phyloP scores from a whole-genome alignment of 495 filamentous ascomycete genomes.

The Hapsidospora chrysogenum region DNA sequence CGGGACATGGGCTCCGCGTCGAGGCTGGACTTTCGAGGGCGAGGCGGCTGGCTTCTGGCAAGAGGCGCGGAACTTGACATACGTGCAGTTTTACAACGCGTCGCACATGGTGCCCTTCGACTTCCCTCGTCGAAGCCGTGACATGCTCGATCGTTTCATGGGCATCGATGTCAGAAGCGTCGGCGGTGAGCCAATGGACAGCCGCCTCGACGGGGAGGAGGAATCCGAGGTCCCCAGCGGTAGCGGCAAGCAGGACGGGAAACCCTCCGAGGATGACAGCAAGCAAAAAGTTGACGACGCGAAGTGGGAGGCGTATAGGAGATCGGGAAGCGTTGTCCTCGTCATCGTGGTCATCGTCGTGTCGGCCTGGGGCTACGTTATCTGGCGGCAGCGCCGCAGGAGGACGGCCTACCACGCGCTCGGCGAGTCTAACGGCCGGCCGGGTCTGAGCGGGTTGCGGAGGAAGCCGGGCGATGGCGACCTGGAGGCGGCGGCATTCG shows the following conservation, averaged over 20 bases:
- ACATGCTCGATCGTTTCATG: constrained; percentile 97
- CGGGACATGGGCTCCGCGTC: constrained; percentile 78
- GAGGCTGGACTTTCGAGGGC: constrained; percentile 89
- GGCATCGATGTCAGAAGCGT: constrained; percentile 84
- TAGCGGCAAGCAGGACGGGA: constrained; percentile 46
- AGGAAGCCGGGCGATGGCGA: constrained; percentile 23
- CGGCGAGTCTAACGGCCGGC: constrained; percentile 28
- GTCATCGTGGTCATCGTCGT: constrained; percentile 72
- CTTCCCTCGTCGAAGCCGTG: constrained; percentile 66
- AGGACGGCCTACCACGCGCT: constrained; percentile 37
- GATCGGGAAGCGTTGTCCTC: constrained; percentile 78
- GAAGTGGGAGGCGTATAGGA: constrained; percentile 83
- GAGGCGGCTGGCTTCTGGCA: constrained; percentile 86
- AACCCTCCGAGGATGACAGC: constrained; percentile 55
- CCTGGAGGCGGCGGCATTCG: constrained; percentile 74
- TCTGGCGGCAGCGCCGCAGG: constrained; percentile 60
- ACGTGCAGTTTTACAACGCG: constrained; percentile 87
- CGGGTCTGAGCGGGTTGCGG: constrained; percentile 16
- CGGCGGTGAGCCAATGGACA: constrained; percentile 71
- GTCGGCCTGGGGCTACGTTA: constrained; percentile 63
- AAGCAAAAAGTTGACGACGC: constrained; percentile 60
- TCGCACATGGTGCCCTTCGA: constrained; percentile 98
- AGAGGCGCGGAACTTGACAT: constrained; percentile 84
- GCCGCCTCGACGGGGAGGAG: constrained; percentile 80
- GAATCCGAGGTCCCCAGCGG: constrained; percentile 73